Evolutionary conservation across 345 rosid species (phyloP).

Genomic region (Conringia planisiliqua): DNA sequence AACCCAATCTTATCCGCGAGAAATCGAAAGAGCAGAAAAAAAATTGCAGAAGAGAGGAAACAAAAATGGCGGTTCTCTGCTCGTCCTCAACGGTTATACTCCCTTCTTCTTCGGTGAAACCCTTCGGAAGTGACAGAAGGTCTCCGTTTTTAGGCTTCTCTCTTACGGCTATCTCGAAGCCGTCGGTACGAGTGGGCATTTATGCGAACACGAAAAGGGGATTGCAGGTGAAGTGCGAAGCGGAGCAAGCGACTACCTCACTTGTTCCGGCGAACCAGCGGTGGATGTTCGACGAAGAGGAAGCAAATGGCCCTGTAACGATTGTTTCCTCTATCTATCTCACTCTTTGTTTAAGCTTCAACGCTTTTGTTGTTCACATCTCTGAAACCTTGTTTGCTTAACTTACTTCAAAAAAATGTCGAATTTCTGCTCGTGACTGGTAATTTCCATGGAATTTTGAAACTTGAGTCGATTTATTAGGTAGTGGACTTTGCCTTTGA

Average conservation of each 20-base stretch:
- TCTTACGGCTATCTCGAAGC: conserved; percentile 32
- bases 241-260: conserved; percentile 35
- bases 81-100: conserved; percentile 37
- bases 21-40: not conserved
- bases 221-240: conserved; percentile 49
- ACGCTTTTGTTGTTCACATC: not conserved
- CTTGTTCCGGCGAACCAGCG: conserved; percentile 60
- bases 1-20: conserved; percentile 42
- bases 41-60: not conserved
- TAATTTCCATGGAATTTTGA: not conserved
- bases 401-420: not conserved
- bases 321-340: not conserved
- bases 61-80: conserved; percentile 44
- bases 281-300: conserved; percentile 73
- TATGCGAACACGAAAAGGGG: conserved; percentile 28
- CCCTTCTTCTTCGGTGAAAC: conserved; percentile 25
- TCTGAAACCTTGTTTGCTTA: conserved; percentile 3
- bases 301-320: conserved; percentile 63
- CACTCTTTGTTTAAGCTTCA: not conserved
- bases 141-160: conserved; percentile 46
- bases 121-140: conserved; percentile 17
- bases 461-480: not conserved
- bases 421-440: not conserved
- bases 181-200: conserved; percentile 24
- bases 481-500: not conserved